Percentiles rank a stretch among this genome's conserved stretches.
These are phyloP conservation scores for Candolleomyces efflorescens DNA, from an alignment of 768 basidiomycete species.

Conservation along the genomic window DNA sequence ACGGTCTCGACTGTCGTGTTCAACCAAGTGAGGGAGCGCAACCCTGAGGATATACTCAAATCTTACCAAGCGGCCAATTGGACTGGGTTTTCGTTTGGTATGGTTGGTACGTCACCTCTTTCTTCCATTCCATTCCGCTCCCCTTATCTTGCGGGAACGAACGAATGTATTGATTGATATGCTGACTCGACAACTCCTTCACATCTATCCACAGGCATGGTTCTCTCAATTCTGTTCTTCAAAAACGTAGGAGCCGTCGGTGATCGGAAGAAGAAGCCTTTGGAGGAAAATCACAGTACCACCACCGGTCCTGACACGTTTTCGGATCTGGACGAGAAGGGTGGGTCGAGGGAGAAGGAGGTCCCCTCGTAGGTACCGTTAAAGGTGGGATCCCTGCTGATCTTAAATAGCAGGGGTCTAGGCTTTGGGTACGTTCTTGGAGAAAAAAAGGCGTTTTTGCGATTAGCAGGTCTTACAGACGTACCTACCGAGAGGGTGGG, in stretches of 20 bases:
- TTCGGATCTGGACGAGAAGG: neutral
- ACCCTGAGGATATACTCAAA: constrained; percentile 27
- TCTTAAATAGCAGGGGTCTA: too few relatives aligned
- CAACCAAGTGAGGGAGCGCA: constrained; percentile 29
- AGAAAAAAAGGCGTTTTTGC: too few relatives aligned
- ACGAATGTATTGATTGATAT: neutral
- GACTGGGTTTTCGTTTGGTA: constrained; percentile 57
- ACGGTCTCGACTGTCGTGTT: constrained; percentile 72
- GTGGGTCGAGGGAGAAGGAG: neutral
- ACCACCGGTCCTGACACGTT: neutral
- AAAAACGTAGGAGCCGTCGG: constrained; percentile 27
- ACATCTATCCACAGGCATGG: neutral
- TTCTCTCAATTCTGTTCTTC: constrained; percentile 20
- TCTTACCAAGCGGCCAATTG: constrained; percentile 66
- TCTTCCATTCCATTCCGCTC: neutral
- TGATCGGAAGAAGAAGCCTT: constrained; percentile 4
- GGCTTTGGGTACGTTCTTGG: too few relatives aligned
- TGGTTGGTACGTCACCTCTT: constrained; percentile 40
- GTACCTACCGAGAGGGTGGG: too few relatives aligned
- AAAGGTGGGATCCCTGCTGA: too few relatives aligned
- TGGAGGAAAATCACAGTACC: neutral
- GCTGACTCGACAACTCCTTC: neutral
- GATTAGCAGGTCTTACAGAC: too few relatives aligned
- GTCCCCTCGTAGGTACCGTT: too few relatives aligned
- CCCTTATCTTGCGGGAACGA: too few relatives aligned